Percentiles rank a stretch among this genome's conserved stretches.
phyloP scores from a whole-genome alignment of 331 rosid genomes.

The Prunus yedoensis region DNA sequence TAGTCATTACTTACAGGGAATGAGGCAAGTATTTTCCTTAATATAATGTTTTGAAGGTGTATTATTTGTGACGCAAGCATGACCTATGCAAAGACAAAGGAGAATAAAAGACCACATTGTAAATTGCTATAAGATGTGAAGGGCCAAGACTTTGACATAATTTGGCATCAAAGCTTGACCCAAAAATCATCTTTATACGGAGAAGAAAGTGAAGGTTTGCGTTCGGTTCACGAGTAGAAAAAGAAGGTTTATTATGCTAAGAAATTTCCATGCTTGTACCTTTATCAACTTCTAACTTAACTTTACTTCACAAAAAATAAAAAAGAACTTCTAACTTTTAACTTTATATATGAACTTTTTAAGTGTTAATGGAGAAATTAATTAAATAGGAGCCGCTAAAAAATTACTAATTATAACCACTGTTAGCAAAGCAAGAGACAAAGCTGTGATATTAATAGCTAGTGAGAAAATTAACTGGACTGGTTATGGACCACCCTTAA shows the following conservation, averaged over 20 bases:
- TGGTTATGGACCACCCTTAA: slow-evolving; percentile 26
- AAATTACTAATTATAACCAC: neutral
- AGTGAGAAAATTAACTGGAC: neutral
- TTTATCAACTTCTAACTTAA: slow-evolving; percentile 2
- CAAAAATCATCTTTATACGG: neutral
- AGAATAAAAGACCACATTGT: neutral
- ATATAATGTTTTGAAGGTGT: neutral
- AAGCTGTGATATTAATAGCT: too few species aligned
- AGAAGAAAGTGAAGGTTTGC: neutral
- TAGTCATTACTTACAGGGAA: too few species aligned
- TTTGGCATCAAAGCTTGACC: neutral
- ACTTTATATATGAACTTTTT: neutral
- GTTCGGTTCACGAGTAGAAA: slow-evolving; percentile 2
- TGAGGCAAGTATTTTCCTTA: too few species aligned
- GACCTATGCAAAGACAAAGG: neutral
- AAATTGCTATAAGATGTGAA: neutral
- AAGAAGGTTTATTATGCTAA: slow-evolving; percentile 4
- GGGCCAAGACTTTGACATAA: neutral
- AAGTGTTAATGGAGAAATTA: slow-evolving; percentile 7
- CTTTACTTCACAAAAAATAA: too few species aligned
- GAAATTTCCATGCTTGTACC: slow-evolving; percentile 18
- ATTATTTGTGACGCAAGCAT: neutral
- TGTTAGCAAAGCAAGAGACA: too few species aligned
- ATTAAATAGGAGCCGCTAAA: neutral
- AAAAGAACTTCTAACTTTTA: neutral